Conservation (phyloP, 257 asterid genomes). For the Perilla frutescens region DNA sequence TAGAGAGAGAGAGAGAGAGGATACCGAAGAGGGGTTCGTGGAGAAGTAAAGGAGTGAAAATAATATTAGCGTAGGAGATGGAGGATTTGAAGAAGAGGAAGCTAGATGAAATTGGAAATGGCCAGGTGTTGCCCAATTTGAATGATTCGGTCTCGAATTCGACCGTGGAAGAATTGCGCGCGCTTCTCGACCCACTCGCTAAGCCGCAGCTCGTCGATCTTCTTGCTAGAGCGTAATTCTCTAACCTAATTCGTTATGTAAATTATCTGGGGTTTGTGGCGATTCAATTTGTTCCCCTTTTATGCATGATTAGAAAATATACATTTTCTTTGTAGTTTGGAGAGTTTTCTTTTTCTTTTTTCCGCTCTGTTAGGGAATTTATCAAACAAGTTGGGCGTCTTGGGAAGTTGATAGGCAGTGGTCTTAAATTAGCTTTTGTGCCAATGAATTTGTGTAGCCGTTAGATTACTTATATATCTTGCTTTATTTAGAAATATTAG, state of each 20-base stretch:
- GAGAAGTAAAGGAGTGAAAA: neutral
- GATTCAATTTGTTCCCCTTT: neutral
- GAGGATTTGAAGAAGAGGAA: constrained; percentile 84
- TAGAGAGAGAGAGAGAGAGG: neutral
- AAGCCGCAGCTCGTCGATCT: constrained; percentile 83
- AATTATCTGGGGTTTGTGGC: neutral
- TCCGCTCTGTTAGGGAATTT: neutral
- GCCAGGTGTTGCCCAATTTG: constrained; percentile 40
- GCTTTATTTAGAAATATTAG: neutral
- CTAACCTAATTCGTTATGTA: constrained; percentile 14
- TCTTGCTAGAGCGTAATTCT: constrained; percentile 68
- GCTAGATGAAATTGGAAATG: constrained; percentile 57
- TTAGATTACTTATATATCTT: neutral
- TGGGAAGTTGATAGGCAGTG: constrained; percentile 29
- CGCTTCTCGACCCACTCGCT: constrained; percentile 77
- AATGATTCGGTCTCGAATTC: constrained; percentile 41
- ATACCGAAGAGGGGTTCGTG: neutral
- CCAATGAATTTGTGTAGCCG: neutral
- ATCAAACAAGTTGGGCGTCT: neutral
- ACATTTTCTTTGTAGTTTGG: neutral
- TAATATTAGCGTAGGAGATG: constrained; percentile 41
- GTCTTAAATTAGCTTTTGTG: neutral
- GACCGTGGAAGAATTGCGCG: constrained; percentile 63
- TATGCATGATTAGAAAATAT: neutral
- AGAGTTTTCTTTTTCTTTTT: neutral